Evolutionary conservation across 108 stramenopile genomes (phyloP), one percentile per base, ranked within the genome.

Genomic region (Asterionellopsis glacialis): DNA sequence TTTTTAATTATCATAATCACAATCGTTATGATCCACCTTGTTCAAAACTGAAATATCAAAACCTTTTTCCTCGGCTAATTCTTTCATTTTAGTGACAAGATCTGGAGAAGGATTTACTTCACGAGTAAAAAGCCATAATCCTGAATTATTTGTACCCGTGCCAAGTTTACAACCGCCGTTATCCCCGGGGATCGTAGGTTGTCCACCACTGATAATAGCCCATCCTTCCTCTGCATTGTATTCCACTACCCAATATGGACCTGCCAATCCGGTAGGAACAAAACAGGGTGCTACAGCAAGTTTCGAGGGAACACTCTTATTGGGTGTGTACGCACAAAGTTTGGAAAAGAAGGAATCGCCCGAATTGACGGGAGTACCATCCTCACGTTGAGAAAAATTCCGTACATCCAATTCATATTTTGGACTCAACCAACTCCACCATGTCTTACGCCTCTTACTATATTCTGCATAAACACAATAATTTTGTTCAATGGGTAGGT

Each of bases 181-280:
- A 48, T 48, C 47, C 9, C 6, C 40, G 7, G 1, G 40, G 7
- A 55, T 48, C 12, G 23, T 65, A 7, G 80, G 80, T 59, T 74
- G 73, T 23, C 80, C 80, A 15, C 80, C 80, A 5, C 64, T 67
- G 23, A 82, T 54, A 1, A 82, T 45, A 14, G 80, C 80, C 59
- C 74, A 82, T 12, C 80, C 80, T n/a, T 74, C 59, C 5, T 58
- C 44, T 53, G 77, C 80, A 22, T 77, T 47, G 47, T 82, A 82
- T 43, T 58, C 73, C 11, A 82, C 61, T 14, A 82, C 64, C 80
- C 80, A 82, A 55, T 82, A 82, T 19, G 75, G 76, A 19, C 80
- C 80, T 7, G 73, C 70, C 12, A 39, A 1, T 7, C 1, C 7
- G 26, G 64, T 64, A 9, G 80, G 80, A 14, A 82, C 0, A 51